Percentiles rank a stretch among this genome's conserved stretches.
phyloP scores from a whole-genome alignment of 768 basidiomycete genomes.

The Auriscalpium orientale region DNA sequence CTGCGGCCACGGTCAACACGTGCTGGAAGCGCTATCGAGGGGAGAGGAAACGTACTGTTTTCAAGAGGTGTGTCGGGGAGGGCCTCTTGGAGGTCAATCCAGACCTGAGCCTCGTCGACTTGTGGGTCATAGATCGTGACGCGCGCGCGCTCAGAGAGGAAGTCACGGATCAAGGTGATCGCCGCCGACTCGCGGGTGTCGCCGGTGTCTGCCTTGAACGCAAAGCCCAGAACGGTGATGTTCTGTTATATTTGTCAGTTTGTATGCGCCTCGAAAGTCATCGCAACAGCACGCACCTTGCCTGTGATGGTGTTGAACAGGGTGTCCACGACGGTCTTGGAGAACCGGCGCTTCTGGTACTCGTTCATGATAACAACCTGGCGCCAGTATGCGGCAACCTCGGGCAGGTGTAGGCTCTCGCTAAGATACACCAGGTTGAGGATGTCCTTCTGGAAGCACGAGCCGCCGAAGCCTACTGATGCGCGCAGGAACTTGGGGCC shows the following conservation, averaged over 20 bases:
- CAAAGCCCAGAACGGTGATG: constrained; percentile 95
- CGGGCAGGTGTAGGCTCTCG: constrained; percentile 90
- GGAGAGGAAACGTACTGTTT: constrained; percentile 41
- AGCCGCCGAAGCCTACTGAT: constrained; percentile 94
- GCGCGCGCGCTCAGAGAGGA: constrained; percentile 80
- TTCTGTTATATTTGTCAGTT: constrained; percentile 34
- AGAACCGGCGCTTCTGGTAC: constrained; percentile 95
- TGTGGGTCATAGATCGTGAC: constrained; percentile 92
- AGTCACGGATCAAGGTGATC: constrained; percentile 90
- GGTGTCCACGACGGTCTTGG: constrained; percentile 91
- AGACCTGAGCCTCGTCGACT: constrained; percentile 81
- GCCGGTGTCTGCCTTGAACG: constrained; percentile 99
- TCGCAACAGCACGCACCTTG: constrained; percentile 48
- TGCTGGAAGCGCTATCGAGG: constrained; percentile 1
- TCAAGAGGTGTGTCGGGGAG: constrained; percentile 57
- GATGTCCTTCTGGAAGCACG: constrained; percentile 99
- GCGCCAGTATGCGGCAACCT: constrained; percentile 96
- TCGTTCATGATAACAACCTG: constrained; percentile 98
- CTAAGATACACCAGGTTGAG: constrained; percentile 97
- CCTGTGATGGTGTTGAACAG: constrained; percentile 98
- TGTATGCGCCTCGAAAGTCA: neutral
- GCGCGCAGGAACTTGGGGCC: constrained; percentile 95
- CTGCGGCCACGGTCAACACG: constrained; percentile 29
- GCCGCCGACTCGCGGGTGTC: constrained; percentile 97
- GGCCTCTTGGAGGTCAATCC: constrained; percentile 67